phyloP scores from a whole-genome alignment of 2,329 filamentous ascomycete species.

The Pseudopithomyces chartarum region DNA sequence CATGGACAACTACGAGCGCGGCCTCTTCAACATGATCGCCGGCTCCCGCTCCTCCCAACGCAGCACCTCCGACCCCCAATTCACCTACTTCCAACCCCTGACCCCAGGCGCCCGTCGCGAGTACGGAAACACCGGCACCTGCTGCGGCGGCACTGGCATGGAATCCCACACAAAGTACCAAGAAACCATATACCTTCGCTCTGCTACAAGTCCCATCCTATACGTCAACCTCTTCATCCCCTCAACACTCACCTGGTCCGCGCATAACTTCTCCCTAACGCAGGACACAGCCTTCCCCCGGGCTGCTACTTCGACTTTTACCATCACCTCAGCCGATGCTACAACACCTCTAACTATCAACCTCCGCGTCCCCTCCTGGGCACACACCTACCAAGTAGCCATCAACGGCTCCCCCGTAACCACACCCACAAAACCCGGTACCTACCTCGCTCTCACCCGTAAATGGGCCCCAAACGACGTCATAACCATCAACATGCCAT shows the following conservation, averaged over 20 bases:
- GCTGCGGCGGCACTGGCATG: conserved; percentile 20
- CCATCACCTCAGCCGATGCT: conserved; percentile 13
- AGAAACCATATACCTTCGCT: conserved; percentile 19
- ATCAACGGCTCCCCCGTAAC: conserved; percentile 11
- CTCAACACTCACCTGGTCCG: conserved; percentile 13
- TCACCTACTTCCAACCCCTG: conserved; percentile 20
- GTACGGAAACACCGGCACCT: conserved; percentile 20
- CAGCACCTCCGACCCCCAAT: conserved; percentile 11
- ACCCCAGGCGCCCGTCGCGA: conserved; percentile 13
- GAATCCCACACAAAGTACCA: conserved; percentile 22
- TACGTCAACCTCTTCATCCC: conserved; percentile 18
- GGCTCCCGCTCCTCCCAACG: conserved; percentile 15
- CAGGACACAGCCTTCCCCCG: conserved; percentile 18
- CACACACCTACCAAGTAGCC: conserved; percentile 12
- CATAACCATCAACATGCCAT: conserved; percentile 16
- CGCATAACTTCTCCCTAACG: conserved; percentile 10
- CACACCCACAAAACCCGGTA: conserved; percentile 2
- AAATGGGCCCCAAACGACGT: conserved; percentile 16
- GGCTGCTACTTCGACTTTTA: conserved; percentile 13
- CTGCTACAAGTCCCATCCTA: conserved; percentile 13
- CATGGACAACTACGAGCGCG: conserved; percentile 21
- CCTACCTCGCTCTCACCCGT: conserved; percentile 15
- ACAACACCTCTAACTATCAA: conserved; percentile 9
- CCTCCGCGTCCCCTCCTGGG: conserved; percentile 16
- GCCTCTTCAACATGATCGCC: conserved; percentile 20